These are phyloP conservation scores for Eucalyptus pumila DNA, from an alignment of 345 rosid species.

Conservation along the genomic window DNA sequence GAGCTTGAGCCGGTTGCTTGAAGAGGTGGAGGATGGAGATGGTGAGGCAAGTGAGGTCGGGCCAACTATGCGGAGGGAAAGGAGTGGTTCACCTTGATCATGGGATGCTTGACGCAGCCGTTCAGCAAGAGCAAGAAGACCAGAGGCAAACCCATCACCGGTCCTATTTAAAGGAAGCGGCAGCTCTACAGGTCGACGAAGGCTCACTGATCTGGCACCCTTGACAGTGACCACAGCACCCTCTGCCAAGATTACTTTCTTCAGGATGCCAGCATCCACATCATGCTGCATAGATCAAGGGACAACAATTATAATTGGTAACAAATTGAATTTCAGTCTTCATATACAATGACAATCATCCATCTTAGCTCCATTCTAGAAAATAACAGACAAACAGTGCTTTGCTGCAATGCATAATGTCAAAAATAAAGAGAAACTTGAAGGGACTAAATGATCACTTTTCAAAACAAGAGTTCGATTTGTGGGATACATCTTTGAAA, in stretches of 20 bases:
- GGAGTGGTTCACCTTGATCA: conserved; percentile 32
- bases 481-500: background rate
- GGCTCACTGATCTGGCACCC: conserved; percentile 94
- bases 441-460: background rate
- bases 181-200: conserved; percentile 79
- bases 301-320: background rate
- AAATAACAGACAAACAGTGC: background rate
- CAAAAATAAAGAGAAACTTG: background rate
- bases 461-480: background rate
- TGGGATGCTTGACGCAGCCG: conserved; percentile 50
- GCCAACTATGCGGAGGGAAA: conserved; percentile 89
- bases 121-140: conserved; percentile 74
- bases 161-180: conserved; percentile 67
- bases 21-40: conserved; percentile 25
- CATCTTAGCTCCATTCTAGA: background rate
- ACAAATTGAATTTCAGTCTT: background rate
- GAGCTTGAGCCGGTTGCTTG: conserved; percentile 52
- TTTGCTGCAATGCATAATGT: background rate
- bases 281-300: conserved; percentile 53
- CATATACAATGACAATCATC: background rate
- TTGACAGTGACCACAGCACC: conserved; percentile 85
- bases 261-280: conserved; percentile 91
- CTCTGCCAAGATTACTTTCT: conserved; percentile 80
- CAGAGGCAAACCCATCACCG: conserved; percentile 59
- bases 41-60: conserved; percentile 69